Evolutionary conservation across 148 eudicot genomes (phyloP), one percentile per base, ranked within the genome.

Genomic region (Camellia sinensis): DNA sequence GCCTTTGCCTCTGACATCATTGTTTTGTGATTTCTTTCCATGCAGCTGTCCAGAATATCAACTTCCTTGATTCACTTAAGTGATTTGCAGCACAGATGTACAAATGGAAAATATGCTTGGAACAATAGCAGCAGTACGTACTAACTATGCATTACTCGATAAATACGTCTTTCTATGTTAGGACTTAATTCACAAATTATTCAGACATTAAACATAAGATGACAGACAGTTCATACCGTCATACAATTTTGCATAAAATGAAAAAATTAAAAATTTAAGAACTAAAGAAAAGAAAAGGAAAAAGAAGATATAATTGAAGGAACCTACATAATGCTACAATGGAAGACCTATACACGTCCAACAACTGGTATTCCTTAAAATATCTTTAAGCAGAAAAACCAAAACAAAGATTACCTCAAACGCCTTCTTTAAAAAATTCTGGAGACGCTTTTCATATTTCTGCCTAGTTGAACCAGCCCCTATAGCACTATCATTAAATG

Each of bases 391-490:
- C 60, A 21, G 50, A 21, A 67, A 73, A 41, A 29, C 64, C 71
- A 81, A 64, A 37, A 14, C 76, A 82, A 59, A 12, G 12, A 13
- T 79, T 86, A 96, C 99, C 98, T 94, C 99, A 87, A 93, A 96
- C 77, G 94, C 91, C 86, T 92, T 94, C 78, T 78, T 89, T 68
- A 92, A 77, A 83, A 94, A 96, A 77, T 79, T 85, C 52, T 88
- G 94, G 46, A 96, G 87, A 53, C 90, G 93, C 77, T 86, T 90
- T 86, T 96, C 99, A 90, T 88, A 91, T 81, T 96, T 96, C 87
- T 86, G 91, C 86, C 98, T 86, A 13, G 82, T 88, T 76, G 89
- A 68, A 78, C 99, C 99, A 76, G 88, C 83, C 37, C 99, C 99
- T 4, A 96, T 94, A 64, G 99, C 99, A 88, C 82, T 89, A 69